A percentile compares a stretch with the other conserved stretches of the same genome.
phyloP scores from a whole-genome alignment of 2,329 filamentous ascomycete species.

The Ceratocystis alfenasii region DNA sequence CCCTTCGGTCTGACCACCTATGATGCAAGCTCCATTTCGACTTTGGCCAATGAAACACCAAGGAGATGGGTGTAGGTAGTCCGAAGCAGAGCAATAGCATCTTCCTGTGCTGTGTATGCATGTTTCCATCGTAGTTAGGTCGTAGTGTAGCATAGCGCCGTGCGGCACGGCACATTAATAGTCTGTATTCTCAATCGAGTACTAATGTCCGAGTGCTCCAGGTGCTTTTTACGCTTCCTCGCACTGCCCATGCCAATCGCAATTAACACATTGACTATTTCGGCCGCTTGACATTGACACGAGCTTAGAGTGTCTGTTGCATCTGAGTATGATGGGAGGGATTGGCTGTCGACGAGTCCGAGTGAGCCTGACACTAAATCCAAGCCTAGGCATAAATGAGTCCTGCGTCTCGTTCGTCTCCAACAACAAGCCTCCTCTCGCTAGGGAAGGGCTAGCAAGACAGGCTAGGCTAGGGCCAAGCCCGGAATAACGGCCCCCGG shows the following conservation, averaged over 20 bases:
- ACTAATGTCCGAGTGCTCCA: background rate
- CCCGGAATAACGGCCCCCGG: background rate
- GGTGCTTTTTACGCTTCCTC: background rate
- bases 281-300: background rate
- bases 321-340: background rate
- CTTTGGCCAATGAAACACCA: background rate
- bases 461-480: background rate
- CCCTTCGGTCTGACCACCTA: background rate
- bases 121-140: background rate
- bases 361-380: background rate
- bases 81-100: background rate
- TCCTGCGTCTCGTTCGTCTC: too few species aligned
- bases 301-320: background rate
- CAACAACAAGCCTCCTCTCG: background rate
- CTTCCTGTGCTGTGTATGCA: background rate
- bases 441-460: background rate
- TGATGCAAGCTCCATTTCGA: background rate
- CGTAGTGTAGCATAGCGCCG: background rate
- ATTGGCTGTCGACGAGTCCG: background rate
- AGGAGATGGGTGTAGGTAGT: background rate
- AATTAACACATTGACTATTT: background rate
- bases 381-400: too few species aligned
- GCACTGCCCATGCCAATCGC: constrained; percentile 3
- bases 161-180: background rate
- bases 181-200: background rate